phyloP scores from a whole-genome alignment of 768 basidiomycete species.

The Strobilomyces confusus region DNA sequence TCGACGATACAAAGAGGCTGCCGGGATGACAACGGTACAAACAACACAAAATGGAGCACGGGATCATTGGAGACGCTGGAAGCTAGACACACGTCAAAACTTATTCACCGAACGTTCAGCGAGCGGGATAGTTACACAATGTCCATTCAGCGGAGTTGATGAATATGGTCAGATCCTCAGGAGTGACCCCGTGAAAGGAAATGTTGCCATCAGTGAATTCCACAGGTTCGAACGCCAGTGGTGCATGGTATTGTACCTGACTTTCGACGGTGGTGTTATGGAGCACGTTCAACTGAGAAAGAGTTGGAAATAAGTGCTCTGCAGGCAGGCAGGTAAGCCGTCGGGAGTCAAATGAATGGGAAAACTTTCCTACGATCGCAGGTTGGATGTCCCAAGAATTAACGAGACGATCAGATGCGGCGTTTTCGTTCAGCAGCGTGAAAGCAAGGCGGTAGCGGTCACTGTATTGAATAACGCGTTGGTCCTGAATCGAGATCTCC shows the following conservation, averaged over 20 bases:
- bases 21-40: slow-evolving; percentile 69
- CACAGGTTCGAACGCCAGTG: slow-evolving; percentile 73
- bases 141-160: slow-evolving; percentile 97
- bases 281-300: slow-evolving; percentile 54
- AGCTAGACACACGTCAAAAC: slow-evolving; percentile 43
- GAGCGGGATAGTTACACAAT: slow-evolving; percentile 53
- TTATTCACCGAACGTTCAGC: not conserved
- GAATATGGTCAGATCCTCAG: slow-evolving; percentile 87
- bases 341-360: slow-evolving; percentile 12
- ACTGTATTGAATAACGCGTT: slow-evolving; percentile 69
- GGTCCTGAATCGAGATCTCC: slow-evolving; percentile 43
- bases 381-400: slow-evolving; percentile 69
- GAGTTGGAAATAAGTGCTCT: slow-evolving; percentile 71
- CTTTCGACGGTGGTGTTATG: slow-evolving; percentile 95
- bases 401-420: slow-evolving; percentile 56
- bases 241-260: slow-evolving; percentile 90
- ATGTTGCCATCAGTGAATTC: slow-evolving; percentile 31
- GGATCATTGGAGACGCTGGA: slow-evolving; percentile 92
- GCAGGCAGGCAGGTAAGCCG: slow-evolving; percentile 11
- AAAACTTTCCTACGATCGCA: slow-evolving; percentile 58
- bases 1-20: slow-evolving; percentile 69
- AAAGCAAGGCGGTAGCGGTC: slow-evolving; percentile 85
- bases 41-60: slow-evolving; percentile 88
- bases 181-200: slow-evolving; percentile 54
- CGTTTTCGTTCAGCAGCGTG: slow-evolving; percentile 88